These are phyloP conservation scores for Linnemannia exigua DNA, from an alignment of 192 early-diverging fungal genomes.

Conservation along the genomic window DNA sequence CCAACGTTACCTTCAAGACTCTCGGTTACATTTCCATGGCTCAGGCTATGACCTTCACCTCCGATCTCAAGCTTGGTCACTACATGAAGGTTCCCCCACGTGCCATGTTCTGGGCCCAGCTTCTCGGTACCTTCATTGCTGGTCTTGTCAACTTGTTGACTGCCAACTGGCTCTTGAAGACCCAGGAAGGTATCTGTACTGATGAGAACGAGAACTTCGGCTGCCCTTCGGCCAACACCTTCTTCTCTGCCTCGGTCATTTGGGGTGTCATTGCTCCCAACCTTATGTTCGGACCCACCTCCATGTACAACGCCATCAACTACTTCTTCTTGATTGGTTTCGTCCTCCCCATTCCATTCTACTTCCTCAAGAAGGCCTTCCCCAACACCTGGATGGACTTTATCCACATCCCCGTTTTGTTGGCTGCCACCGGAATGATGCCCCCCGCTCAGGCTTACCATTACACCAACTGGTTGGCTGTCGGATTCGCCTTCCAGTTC, in stretches of 20 bases:
- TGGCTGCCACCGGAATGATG: too few species aligned
- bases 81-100: too few species aligned
- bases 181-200: constrained; percentile 57
- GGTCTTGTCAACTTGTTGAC: constrained; percentile 66
- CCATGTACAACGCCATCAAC: constrained; percentile 54
- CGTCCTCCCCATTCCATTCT: constrained; percentile 70
- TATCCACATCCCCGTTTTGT: constrained; percentile 70
- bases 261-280: constrained; percentile 76
- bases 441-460: too few species aligned
- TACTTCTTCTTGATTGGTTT: constrained; percentile 68
- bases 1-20: too few species aligned
- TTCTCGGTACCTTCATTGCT: too few species aligned
- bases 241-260: too few species aligned
- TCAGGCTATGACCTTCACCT: too few species aligned
- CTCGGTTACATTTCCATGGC: too few species aligned
- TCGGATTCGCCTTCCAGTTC: too few species aligned
- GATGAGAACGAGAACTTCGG: constrained; percentile 38
- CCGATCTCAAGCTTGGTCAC: too few species aligned
- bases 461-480: too few species aligned
- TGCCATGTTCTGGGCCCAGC: too few species aligned
- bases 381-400: constrained; percentile 60
- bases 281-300: constrained; percentile 67
- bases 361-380: constrained; percentile 63
- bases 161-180: constrained; percentile 59
- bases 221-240: constrained; percentile 58